These are phyloP conservation scores for Botrytis byssoidea DNA, from an alignment of 2,329 filamentous ascomycete genomes.

Conservation along the genomic window DNA sequence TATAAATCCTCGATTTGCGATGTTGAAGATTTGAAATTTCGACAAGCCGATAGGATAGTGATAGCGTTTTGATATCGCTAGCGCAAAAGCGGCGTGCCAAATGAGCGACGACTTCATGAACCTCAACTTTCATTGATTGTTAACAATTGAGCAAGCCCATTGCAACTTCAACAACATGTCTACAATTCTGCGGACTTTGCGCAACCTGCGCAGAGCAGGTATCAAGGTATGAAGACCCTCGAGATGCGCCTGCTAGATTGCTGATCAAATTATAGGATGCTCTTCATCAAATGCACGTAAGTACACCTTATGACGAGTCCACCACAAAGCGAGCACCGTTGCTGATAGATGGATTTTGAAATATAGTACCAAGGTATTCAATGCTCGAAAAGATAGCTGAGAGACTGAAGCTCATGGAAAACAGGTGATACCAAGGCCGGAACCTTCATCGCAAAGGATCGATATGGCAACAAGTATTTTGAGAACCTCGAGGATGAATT, in stretches of 20 bases:
- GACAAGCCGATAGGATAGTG: slow-evolving; percentile 11
- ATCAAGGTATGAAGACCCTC: slow-evolving; percentile 64
- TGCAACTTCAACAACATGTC: slow-evolving; percentile 67
- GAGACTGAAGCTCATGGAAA: slow-evolving; percentile 25
- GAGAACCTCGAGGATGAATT: slow-evolving; percentile 91
- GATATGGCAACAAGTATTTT: slow-evolving; percentile 95
- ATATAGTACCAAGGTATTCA: slow-evolving; percentile 38
- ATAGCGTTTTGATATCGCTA: slow-evolving; percentile 23
- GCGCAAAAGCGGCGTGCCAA: slow-evolving; percentile 28
- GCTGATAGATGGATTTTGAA: slow-evolving; percentile 24
- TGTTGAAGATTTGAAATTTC: slow-evolving; percentile 18
- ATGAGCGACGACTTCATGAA: slow-evolving; percentile 23
- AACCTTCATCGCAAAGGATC: slow-evolving; percentile 77
- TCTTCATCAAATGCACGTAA: slow-evolving; percentile 89
- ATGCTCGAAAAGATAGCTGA: neutral
- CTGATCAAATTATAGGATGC: slow-evolving; percentile 66
- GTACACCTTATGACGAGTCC: slow-evolving; percentile 42
- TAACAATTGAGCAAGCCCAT: slow-evolving; percentile 25
- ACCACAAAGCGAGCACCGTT: slow-evolving; percentile 27
- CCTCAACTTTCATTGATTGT: slow-evolving; percentile 21
- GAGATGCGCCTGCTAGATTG: slow-evolving; percentile 19
- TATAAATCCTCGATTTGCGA: neutral
- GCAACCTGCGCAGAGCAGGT: slow-evolving; percentile 84
- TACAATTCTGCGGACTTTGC: slow-evolving; percentile 80
- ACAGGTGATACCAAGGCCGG: slow-evolving; percentile 96